Evolutionary conservation across 441 rosid species (phyloP).

Genomic region (Pelargonium citronellum): DNA sequence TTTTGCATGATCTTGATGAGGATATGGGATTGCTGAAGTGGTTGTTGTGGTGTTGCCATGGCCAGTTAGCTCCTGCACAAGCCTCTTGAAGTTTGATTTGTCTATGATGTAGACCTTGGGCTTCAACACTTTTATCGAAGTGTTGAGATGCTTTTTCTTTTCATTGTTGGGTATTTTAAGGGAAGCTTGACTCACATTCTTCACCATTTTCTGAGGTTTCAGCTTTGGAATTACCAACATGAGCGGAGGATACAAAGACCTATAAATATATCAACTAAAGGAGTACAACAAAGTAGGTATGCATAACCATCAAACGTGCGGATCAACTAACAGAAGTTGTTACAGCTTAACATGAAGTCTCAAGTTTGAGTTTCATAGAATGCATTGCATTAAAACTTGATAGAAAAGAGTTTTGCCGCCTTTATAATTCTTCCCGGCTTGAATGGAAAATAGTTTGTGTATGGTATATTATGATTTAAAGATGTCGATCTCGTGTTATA

Average conservation of each 20-base stretch:
- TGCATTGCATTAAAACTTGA: no score
- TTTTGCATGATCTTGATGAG: background rate
- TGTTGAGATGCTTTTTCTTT: slow-evolving; percentile 22
- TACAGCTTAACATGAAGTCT: no score
- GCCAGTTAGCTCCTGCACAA: slow-evolving; percentile 44
- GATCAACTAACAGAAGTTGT: no score
- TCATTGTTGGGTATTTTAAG: slow-evolving; percentile 20
- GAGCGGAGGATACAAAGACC: slow-evolving; percentile 16
- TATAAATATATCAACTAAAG: background rate
- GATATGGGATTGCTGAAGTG: slow-evolving; percentile 8
- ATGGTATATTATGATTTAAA: no score
- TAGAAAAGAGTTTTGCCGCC: no score
- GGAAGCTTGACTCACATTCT: slow-evolving; percentile 21
- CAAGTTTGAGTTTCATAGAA: no score
- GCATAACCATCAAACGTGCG: background rate
- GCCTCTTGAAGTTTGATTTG: slow-evolving; percentile 31
- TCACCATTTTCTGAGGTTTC: slow-evolving; percentile 23
- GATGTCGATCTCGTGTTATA: no score
- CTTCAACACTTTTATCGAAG: slow-evolving; percentile 24
- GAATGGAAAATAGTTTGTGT: no score
- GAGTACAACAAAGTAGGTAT: background rate
- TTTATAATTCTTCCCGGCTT: no score
- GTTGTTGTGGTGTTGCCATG: slow-evolving; percentile 15
- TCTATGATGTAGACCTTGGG: slow-evolving; percentile 43
- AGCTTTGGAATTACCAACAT: slow-evolving; percentile 6